Evolutionary conservation across 345 rosid species (phyloP), one percentile per base, ranked within the genome.

Genomic region (Populus pruinosa): DNA sequence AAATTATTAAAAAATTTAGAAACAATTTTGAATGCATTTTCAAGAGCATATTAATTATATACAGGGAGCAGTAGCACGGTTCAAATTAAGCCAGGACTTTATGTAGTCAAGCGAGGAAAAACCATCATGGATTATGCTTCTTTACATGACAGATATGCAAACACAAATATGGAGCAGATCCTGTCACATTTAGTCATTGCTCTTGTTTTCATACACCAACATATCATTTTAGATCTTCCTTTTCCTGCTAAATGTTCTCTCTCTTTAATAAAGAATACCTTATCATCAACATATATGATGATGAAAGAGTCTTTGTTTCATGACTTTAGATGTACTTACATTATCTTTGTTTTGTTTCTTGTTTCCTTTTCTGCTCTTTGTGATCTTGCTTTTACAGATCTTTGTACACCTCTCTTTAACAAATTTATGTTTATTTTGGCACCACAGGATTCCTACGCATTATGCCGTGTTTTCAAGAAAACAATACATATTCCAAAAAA

Each of bases 401-500:
- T 64, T 76, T 69, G 69, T 72, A 63, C 69, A n/a, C 13, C 20
- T 33, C 55, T 69, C 70, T 33, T 33, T 56, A 23, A 3, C 56
- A 64, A 72, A 73, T 65, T 17, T 33, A 33, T 62, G 23, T 62
- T 72, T 14, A 2, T 17, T 50, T 77, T 21, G 9, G 13, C 44
- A 38, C 69, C 63, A 41, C 82, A 91, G 93, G 96, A 91, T 84
- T 91, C 90, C 8, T 91, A 87, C 71, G 92, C 96, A 73, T 82
- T 91, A 41, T 91, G 96, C 75, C 93, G 96, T 2, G 87, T 91
- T 72, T 91, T 91, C 87, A 90, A 82, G 86, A 91, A 91, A 86
- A 81, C 83, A 23, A 80, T 84, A 71, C 90, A 87, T 80, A 78
- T 87, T 55, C 84, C 90, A 27, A 88, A 82, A 77, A 31, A 85